Base-by-base conservation (phyloP, 2,329 filamentous ascomycete genomes). In the Myriangium duriaei region DNA sequence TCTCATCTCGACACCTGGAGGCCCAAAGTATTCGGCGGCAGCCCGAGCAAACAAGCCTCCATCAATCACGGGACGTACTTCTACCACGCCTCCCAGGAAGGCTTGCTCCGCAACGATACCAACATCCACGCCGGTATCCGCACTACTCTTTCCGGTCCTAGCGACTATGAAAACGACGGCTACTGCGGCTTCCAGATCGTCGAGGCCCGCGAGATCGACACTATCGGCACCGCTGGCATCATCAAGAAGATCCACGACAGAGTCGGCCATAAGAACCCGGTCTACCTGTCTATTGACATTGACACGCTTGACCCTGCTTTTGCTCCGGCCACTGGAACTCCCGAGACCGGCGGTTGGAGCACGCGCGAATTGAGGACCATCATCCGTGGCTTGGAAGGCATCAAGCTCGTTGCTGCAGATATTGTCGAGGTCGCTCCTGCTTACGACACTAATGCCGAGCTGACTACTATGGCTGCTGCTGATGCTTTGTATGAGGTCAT, bases 41-140 rank as follows among this genome's bases (percentile, higher is more conserved):
- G 81, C 0, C 83, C 84, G 0, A 81, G 74, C 17, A 72, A 86
- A 43, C 73, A 77, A 28, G 83, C 84, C 13, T 70, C 70, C 46
- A 78, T 92, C 62, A 92, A 91, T 62, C 82, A 91, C 61, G 84
- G 84, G 30, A 91, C 83, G 1, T 91, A 91, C 64, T 92, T 92
- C 62, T 91, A 79, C 62, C 81, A 88, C 55, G 84, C 83, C 0
- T 63, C 79, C 1, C 73, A 77, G 60, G 82, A 91, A 55, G 84
- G 84, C 2, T 66, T 91, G 11, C 66, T 92, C 13, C 69, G 69
- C 45, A 92, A 91, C 53, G 81, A 91, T 63, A 80, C 74, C 48
- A 88, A 86, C 61, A 86, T 92, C 59, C 84, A 92, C 56, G 84
- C 82, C 11, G 84, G 84, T 28, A 91, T 92, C 56, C 76, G 84